These are phyloP conservation scores for Corymbia citriodora DNA, from an alignment of 441 rosid genomes.

Conservation along the genomic window DNA sequence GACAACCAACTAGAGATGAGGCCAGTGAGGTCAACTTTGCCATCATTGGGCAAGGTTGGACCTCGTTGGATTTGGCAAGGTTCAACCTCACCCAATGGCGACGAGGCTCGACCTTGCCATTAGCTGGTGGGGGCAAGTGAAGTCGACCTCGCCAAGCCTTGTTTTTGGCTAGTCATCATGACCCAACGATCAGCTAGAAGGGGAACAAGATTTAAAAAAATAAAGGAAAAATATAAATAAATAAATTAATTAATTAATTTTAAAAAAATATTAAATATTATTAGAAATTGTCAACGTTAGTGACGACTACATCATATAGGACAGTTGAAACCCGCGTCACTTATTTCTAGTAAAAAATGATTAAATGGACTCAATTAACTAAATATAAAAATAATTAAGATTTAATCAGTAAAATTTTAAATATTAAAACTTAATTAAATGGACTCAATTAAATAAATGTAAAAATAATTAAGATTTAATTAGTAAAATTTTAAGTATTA, in stretches of 20 bases:
- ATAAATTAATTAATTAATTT: too few relatives aligned
- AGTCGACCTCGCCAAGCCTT: neutral
- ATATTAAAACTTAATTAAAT: too few relatives aligned
- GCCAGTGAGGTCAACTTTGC: neutral
- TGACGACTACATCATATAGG: fast-evolving
- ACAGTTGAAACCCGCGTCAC: neutral
- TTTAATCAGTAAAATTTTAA: neutral
- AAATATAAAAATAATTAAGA: neutral
- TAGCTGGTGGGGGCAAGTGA: neutral
- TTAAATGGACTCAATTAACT: fast-evolving
- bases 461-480: neutral
- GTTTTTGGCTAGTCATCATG: fast-evolving
- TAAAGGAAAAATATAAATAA: neutral
- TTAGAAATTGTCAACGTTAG: neutral
- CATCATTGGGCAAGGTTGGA: fast-evolving
- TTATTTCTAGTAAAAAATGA: fast-evolving
- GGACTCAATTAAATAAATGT: neutral
- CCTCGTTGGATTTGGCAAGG: neutral
- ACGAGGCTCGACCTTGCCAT: too few relatives aligned
- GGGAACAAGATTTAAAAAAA: neutral
- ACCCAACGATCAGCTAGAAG: fast-evolving
- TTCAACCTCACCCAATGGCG: too few relatives aligned
- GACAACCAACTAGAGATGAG: neutral
- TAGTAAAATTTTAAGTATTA: neutral
- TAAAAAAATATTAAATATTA: neutral